These are phyloP conservation scores for Colletotrichum kahawae DNA, from an alignment of 2,329 filamentous ascomycete genomes.

Conservation along the genomic window DNA sequence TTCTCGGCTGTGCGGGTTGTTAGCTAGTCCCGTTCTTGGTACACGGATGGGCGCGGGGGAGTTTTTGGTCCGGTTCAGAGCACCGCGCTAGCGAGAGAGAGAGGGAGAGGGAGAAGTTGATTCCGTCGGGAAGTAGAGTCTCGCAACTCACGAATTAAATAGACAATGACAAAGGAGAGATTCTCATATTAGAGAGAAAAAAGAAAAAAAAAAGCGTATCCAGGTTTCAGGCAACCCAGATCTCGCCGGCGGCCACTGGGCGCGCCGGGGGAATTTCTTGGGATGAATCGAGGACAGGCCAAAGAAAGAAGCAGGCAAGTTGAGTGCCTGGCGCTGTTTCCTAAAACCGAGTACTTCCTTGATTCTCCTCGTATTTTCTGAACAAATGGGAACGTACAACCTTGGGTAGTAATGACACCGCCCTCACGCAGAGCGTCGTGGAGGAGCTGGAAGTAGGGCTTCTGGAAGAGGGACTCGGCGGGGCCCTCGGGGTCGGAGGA, in stretches of 20 bases:
- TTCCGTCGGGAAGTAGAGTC: not conserved
- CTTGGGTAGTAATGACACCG: constrained; percentile 99
- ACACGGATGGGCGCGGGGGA: too few relatives aligned
- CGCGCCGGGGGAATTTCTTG: not conserved
- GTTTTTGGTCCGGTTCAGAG: not conserved
- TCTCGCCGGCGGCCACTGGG: constrained; percentile 16
- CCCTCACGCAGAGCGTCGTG: constrained; percentile 88
- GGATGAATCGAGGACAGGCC: constrained; percentile 18
- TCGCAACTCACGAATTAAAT: not conserved
- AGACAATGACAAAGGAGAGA: constrained; percentile 13
- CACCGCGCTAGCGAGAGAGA: not conserved
- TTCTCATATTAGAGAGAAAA: not conserved
- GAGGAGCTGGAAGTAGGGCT: constrained; percentile 97
- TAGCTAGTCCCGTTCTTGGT: constrained; percentile 13
- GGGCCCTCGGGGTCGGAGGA: constrained; percentile 97
- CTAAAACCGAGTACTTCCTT: constrained; percentile 16
- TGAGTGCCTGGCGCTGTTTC: constrained; percentile 8
- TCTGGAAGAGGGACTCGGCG: constrained; percentile 96
- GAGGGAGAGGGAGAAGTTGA: not conserved
- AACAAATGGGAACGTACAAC: constrained; percentile 90
- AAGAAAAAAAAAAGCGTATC: not conserved
- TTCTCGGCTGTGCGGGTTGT: constrained; percentile 80
- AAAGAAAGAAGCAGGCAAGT: constrained; percentile 35
- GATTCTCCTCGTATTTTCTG: constrained; percentile 19
- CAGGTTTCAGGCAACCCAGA: not conserved